A percentile compares a stretch with the other conserved stretches of the same genome.
These are phyloP conservation scores for Naegleria fowleri DNA, from an alignment of 208 protist species.

Conservation along the genomic window DNA sequence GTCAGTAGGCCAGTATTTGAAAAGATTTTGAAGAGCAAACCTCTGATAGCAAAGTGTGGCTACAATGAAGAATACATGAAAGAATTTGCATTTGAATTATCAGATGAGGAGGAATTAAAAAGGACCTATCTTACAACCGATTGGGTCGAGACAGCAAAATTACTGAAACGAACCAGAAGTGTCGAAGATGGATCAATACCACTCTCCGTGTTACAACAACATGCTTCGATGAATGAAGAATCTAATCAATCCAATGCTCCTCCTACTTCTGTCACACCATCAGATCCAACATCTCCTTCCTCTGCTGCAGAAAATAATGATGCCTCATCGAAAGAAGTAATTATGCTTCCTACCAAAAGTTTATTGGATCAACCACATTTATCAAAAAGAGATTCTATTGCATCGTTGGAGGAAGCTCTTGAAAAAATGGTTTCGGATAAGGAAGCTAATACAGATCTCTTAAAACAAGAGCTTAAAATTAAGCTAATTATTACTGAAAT, in stretches of 20 bases:
- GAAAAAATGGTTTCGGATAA: not conserved
- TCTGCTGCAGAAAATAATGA: too few species aligned
- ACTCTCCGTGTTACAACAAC: too few species aligned
- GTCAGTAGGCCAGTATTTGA: not conserved
- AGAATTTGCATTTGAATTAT: not conserved
- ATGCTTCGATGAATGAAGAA: too few species aligned
- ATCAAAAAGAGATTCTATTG: not conserved
- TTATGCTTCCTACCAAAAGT: not conserved
- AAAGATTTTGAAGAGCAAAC: not conserved
- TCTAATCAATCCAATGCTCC: too few species aligned
- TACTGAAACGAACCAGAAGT: not conserved
- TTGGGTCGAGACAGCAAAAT: conserved; percentile 11
- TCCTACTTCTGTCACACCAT: too few species aligned
- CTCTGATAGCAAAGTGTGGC: not conserved
- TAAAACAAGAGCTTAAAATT: not conserved
- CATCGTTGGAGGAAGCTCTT: not conserved
- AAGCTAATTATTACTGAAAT: not conserved
- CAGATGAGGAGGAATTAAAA: conserved; percentile 22
- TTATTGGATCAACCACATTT: not conserved
- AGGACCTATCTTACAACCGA: not conserved
- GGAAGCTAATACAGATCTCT: not conserved
- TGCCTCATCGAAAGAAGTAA: too few species aligned
- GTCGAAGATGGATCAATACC: not conserved
- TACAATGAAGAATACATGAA: not conserved
- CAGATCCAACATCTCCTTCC: too few species aligned